Evolutionary conservation across 1,139 yeast species (phyloP).

Genomic region (Blastobotrys illinoisensis): DNA sequence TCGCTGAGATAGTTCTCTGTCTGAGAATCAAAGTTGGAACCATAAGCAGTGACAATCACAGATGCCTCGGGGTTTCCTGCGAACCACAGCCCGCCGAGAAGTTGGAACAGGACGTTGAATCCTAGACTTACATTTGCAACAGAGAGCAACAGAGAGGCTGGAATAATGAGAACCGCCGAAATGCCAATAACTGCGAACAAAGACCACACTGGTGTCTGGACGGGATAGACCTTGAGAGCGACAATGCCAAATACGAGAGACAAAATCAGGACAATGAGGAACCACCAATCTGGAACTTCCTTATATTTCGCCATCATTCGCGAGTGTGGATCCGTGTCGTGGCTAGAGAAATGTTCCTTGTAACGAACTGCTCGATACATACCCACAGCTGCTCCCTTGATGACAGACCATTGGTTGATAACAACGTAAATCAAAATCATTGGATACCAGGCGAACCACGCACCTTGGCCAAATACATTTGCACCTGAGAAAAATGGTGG

Average conservation of each 20-base stretch:
- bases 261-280: conserved; percentile 40
- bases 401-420: conserved; percentile 18
- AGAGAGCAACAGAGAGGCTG: conserved; percentile 45
- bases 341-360: background rate
- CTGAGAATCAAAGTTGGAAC: conserved; percentile 53
- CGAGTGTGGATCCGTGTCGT: conserved; percentile 39
- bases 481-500: conserved; percentile 43
- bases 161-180: conserved; percentile 48
- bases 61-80: conserved; percentile 60
- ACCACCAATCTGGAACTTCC: conserved; percentile 66
- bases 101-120: conserved; percentile 53
- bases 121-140: conserved; percentile 52
- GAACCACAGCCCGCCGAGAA: conserved; percentile 55
- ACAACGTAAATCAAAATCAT: conserved; percentile 18
- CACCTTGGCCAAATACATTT: conserved; percentile 26
- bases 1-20: conserved; percentile 45
- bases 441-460: conserved; percentile 23
- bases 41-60: conserved; percentile 51
- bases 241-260: conserved; percentile 47
- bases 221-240: conserved; percentile 40
- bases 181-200: conserved; percentile 52
- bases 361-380: conserved; percentile 7
- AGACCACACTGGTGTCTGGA: conserved; percentile 45
- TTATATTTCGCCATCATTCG: conserved; percentile 46
- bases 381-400: conserved; percentile 13